These are phyloP conservation scores for Venturia pyrina DNA, from an alignment of 2,329 filamentous ascomycete species.

Conservation along the genomic window DNA sequence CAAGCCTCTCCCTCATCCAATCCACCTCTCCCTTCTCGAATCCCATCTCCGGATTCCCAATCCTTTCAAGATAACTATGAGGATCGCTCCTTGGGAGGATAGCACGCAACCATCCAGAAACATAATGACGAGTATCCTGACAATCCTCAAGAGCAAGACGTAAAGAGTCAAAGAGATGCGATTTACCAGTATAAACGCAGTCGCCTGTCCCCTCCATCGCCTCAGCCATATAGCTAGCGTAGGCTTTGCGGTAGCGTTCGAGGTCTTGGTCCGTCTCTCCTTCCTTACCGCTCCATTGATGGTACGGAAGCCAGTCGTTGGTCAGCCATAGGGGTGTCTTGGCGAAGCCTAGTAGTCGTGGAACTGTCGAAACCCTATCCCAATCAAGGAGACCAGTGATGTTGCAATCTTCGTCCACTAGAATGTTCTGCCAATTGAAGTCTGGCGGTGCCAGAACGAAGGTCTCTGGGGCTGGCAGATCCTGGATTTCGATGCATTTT, in stretches of 20 bases:
- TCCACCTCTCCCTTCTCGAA: neutral
- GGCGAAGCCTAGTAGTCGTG: neutral
- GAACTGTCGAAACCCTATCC: neutral
- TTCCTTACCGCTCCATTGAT: neutral
- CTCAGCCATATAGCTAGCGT: slow-evolving; percentile 1
- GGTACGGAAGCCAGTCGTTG: neutral
- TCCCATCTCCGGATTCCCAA: neutral
- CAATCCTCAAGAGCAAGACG: neutral
- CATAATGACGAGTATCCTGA: neutral
- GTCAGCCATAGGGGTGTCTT: neutral
- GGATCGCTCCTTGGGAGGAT: neutral
- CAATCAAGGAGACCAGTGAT: slow-evolving; percentile 17
- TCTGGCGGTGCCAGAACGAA: slow-evolving; percentile 8
- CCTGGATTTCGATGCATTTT: neutral
- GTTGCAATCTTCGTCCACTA: slow-evolving; percentile 15
- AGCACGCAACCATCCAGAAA: neutral
- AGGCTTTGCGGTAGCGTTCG: slow-evolving; percentile 6
- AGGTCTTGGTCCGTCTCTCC: neutral
- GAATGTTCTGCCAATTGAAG: slow-evolving; percentile 16
- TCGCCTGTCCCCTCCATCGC: neutral
- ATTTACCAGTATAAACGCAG: neutral
- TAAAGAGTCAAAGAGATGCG: neutral
- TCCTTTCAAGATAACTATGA: neutral
- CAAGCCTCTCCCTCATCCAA: slow-evolving; percentile 1
- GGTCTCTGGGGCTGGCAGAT: neutral